Conservation (phyloP, 345 rosid species). For the Passiflora organensis region DNA sequence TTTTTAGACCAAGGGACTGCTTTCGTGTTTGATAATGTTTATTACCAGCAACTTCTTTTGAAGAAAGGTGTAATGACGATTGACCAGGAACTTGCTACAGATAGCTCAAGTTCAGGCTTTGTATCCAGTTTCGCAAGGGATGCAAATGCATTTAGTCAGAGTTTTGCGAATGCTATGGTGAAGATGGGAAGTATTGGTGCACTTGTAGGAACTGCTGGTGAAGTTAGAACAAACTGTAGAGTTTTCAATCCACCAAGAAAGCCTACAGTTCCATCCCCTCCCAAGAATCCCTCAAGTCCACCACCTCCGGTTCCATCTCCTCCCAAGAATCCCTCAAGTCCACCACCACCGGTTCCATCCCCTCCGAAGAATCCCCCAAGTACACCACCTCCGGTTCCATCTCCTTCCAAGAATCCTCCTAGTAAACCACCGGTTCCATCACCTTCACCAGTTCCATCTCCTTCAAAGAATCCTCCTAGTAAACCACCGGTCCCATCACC, state of each 20-base stretch:
- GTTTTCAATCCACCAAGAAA: slow-evolving; percentile 28
- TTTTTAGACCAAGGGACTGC: slow-evolving; percentile 60
- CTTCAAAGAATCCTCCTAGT: background rate
- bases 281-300: background rate
- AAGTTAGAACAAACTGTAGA: slow-evolving; percentile 58
- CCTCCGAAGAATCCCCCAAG: background rate
- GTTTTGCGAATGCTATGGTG: slow-evolving; percentile 57
- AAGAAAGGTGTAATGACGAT: slow-evolving; percentile 52
- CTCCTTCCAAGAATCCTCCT: background rate
- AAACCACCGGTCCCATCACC: background rate
- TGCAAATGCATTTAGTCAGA: slow-evolving; percentile 22
- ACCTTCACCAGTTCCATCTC: background rate
- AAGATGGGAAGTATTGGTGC: slow-evolving; percentile 48
- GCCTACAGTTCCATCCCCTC: background rate
- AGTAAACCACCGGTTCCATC: background rate
- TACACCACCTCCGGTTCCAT: background rate
- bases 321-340: background rate
- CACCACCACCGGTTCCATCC: background rate
- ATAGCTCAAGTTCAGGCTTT: slow-evolving; percentile 33
- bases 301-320: background rate
- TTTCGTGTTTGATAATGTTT: slow-evolving; percentile 43
- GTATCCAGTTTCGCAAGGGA: slow-evolving; percentile 41
- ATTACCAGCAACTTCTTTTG: slow-evolving; percentile 33
- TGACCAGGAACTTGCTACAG: slow-evolving; percentile 55
- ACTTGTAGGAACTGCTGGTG: slow-evolving; percentile 53